Evolutionary conservation across 208 protist genomes (phyloP).

Genomic region (Porcisia hertigi): DNA sequence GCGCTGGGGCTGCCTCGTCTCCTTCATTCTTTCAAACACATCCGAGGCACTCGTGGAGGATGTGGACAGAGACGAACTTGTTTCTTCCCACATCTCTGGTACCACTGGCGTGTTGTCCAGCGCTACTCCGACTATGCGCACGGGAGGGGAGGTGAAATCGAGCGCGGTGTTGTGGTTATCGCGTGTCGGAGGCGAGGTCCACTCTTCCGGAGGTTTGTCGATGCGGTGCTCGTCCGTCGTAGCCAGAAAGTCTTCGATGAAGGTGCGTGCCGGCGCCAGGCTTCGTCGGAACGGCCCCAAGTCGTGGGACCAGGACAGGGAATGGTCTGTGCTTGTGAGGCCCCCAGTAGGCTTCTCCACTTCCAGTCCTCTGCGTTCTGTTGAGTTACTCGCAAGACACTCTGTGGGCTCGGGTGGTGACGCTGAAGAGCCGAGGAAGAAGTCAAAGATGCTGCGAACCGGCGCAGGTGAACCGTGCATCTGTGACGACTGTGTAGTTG

Average conservation of each 20-base stretch:
- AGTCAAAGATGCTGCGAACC: slow-evolving; percentile 10
- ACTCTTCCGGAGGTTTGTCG: not conserved
- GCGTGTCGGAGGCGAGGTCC: not conserved
- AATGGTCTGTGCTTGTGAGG: not conserved
- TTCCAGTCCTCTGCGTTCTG: not conserved
- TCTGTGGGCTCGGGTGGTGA: slow-evolving; percentile 2
- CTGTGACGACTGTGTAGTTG: not conserved
- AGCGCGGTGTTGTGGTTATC: not conserved
- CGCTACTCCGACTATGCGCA: slow-evolving; percentile 3
- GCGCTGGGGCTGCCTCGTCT: not conserved
- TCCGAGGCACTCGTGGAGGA: slow-evolving; percentile 2
- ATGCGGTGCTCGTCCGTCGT: slow-evolving; percentile 1
- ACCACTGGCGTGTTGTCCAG: slow-evolving; percentile 26
- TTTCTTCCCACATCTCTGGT: slow-evolving; percentile 30
- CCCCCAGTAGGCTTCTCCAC: not conserved
- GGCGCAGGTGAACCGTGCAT: not conserved
- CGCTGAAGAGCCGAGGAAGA: slow-evolving; percentile 18
- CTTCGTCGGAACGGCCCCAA: slow-evolving; percentile 11
- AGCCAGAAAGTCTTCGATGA: slow-evolving; percentile 28
- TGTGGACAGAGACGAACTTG: slow-evolving; percentile 14
- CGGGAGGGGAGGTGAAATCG: not conserved
- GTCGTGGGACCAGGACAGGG: not conserved
- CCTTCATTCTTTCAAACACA: not conserved
- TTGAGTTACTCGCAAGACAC: not conserved
- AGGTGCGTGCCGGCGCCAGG: slow-evolving; percentile 10